Evolutionary conservation across 371 early-diverging fungal species (phyloP), one percentile per base, ranked within the genome.

Genomic region (Apophysomyces sp.): DNA sequence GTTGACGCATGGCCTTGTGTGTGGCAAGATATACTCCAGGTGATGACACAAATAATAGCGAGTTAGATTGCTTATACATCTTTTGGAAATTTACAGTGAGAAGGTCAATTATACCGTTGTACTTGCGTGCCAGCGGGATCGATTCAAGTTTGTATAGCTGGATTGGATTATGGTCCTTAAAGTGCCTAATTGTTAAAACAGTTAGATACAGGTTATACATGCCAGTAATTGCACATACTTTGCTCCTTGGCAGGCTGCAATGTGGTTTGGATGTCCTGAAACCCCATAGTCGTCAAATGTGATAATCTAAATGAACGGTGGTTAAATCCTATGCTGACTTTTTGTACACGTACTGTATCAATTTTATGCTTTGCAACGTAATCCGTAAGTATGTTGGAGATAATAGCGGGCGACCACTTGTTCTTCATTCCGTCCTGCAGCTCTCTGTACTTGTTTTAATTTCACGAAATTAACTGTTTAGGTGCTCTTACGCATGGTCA

Each of bases 261-360:
- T 87, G 73, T 99, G 99, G 78, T 99, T 99, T 52, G 86, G 76
- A 73, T 99, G 99, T 0, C 93, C 92, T 37, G 95, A 94, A 39
- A 98, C 89, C 7, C 99, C 99, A 31, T 85, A 66, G 7, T 79
- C 69, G 77, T 99, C 99, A 86, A 98, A 99, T 0, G 98, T 99
- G 41, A 97, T 82, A 27, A 99, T 80, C 87, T 91, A 73, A 4
- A 24, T 32, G 24, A 7, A 49, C 24, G 7, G 18, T 63, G 16
- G 4, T 7, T 16, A 3, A 44, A 7, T 44, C 16, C 4, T 44
- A 21, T 44, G 21, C 49, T 29, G n/a, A n/a, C 55, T 28, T 55
- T 12, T 39, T 28, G 9, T 24, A 29, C 29, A 56, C 73, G 73
- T 76, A 90, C 89, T 16, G 88, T 83, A 55, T 89, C 87, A 51